These are phyloP conservation scores for Kalmanozyma brasiliensis DNA, from an alignment of 1,284 basidiomycete genomes.

Conservation along the genomic window DNA sequence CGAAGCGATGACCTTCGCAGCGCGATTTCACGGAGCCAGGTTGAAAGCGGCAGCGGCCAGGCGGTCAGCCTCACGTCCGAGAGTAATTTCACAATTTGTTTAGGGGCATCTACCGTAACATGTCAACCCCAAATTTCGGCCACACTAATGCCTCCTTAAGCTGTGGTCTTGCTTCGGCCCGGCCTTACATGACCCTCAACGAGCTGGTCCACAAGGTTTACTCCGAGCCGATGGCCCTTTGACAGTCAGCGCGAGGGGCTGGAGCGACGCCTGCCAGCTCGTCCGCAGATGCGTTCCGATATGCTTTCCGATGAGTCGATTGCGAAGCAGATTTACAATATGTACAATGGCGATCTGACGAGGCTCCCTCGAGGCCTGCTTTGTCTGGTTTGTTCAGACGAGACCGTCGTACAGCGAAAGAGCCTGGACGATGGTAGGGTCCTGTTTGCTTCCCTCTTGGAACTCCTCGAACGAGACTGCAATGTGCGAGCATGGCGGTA, in stretches of 20 bases:
- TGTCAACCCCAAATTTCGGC: neutral
- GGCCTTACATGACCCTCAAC: too few relatives aligned
- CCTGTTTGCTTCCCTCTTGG: constrained; percentile 67
- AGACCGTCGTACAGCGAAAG: constrained; percentile 63
- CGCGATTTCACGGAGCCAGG: constrained; percentile 21
- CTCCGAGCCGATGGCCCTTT: too few relatives aligned
- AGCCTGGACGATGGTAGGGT: constrained; percentile 67
- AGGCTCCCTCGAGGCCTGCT: neutral
- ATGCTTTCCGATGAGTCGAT: constrained; percentile 8
- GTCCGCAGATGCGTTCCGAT: too few relatives aligned
- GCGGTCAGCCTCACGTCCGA: constrained; percentile 22
- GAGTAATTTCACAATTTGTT: neutral
- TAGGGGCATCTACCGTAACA: constrained; percentile 9
- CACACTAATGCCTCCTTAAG: too few relatives aligned
- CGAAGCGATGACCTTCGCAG: constrained; percentile 19
- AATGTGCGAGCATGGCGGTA: neutral
- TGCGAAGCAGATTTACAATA: constrained; percentile 10
- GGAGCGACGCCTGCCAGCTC: too few relatives aligned
- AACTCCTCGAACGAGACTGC: constrained; percentile 67
- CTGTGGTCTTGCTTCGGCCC: too few relatives aligned
- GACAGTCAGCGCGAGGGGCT: too few relatives aligned
- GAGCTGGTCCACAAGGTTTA: too few relatives aligned
- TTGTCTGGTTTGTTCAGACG: constrained; percentile 11
- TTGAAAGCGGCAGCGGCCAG: constrained; percentile 11
- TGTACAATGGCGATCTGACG: constrained; percentile 13